Percentiles rank a stretch among this genome's conserved stretches.
Conservation (phyloP, 2,329 filamentous ascomycete genomes). For the Diaporthe citri region DNA sequence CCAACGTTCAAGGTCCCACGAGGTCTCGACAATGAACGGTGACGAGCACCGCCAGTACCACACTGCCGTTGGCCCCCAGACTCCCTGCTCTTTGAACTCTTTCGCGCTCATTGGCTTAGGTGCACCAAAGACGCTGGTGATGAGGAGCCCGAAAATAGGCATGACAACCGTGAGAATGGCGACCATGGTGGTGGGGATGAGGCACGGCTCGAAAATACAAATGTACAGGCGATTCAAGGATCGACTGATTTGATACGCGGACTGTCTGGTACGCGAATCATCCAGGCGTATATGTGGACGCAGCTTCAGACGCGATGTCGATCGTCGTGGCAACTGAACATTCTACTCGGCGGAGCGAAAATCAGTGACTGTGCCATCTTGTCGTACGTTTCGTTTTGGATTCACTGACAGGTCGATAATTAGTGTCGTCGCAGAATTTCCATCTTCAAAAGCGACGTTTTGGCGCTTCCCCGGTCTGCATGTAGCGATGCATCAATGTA, state of each 20-base stretch:
- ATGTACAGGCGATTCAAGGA: not conserved
- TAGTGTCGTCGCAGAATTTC: not conserved
- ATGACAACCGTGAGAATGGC: not conserved
- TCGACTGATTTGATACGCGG: not conserved
- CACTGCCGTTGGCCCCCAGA: conserved; percentile 17
- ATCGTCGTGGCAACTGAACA: not conserved
- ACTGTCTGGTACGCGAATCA: too few relatives aligned
- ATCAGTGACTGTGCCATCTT: not conserved
- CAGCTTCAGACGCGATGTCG: not conserved
- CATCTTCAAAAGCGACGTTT: not conserved
- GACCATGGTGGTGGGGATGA: not conserved
- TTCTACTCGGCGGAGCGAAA: not conserved
- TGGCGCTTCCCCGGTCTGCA: not conserved
- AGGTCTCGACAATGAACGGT: conserved; percentile 1
- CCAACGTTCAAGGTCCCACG: not conserved
- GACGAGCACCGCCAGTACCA: conserved; percentile 28
- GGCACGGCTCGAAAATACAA: not conserved
- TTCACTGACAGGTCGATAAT: not conserved
- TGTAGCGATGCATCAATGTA: not conserved
- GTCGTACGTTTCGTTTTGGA: not conserved
- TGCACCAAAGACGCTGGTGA: not conserved
- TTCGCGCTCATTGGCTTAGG: not conserved
- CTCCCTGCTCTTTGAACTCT: not conserved
- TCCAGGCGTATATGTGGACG: not conserved
- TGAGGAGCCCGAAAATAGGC: not conserved